Evolutionary conservation across 2,329 filamentous ascomycete genomes (phyloP), one percentile per base, ranked within the genome.

Genomic region (Thelonectria olida): DNA sequence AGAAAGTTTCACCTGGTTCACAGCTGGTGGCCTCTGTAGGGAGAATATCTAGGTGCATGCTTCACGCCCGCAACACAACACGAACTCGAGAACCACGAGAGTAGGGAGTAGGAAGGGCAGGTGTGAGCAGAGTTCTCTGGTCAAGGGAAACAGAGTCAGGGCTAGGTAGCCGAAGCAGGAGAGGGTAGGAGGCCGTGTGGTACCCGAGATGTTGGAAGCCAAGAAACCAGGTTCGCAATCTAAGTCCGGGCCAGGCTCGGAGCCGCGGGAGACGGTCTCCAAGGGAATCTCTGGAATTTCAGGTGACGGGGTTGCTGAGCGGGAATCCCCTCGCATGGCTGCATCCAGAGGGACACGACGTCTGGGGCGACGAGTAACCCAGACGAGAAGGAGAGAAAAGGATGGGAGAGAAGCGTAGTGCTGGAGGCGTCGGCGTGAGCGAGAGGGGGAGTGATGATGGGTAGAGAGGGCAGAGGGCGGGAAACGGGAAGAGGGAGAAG

Each of bases 1-100:
- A 84, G 63, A 74, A 82, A 27, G 51, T 28, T 19, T 64, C 66
- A 58, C 73, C 75, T 7, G 58, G 4, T 7, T 71, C 61, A 48
- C 81, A 82, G 48, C 52, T 48, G 12, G 15, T 61, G 28, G 39
- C 49, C 27, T 54, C 45, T 25, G 50, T 51, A 31, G 45, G 54
- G 44, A 64, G 42, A n/a, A 56, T 17, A 27, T 55, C 39, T 44
- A 48, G 50, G 47, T 59, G 27, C 68, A 71, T 71, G 5, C 10
- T 41, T 50, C 31, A 13, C 15, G 22, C 39, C n/a, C n/a, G n/a
- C n/a, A n/a, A 45, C 5, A 22, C 42, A 25, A 12, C 20, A 23
- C 31, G 12, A 34, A 10, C 22, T 45, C 5, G 13, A 39, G 20
- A 4, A 25, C 5, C 22, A 15, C 12, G 12, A 34, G 17, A 27